Evolutionary conservation across 768 basidiomycete genomes (phyloP).

Genomic region (Psilocybe cyanescens): DNA sequence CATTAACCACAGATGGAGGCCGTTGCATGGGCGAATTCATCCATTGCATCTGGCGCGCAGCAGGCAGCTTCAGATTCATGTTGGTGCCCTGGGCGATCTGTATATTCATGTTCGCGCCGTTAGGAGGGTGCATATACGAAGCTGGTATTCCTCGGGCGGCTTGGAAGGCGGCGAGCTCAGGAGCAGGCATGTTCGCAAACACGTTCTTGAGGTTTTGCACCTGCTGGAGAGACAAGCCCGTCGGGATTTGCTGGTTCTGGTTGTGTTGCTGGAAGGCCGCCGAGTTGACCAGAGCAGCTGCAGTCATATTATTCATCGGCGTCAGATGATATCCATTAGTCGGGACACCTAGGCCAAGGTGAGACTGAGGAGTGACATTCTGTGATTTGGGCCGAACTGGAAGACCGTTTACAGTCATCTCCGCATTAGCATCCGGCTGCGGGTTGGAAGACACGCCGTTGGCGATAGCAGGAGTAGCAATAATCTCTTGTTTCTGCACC

Average conservation of each 20-base stretch:
- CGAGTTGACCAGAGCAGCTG: conserved; percentile 35
- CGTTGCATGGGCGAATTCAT: conserved; percentile 35
- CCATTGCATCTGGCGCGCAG: conserved; percentile 43
- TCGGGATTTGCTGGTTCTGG: conserved; percentile 36
- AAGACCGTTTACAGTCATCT: conserved; percentile 23
- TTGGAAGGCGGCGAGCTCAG: conserved; percentile 42
- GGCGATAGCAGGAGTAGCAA: conserved; percentile 29
- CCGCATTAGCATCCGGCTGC: conserved; percentile 26
- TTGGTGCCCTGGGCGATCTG: conserved; percentile 32
- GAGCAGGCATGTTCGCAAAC: conserved; percentile 45
- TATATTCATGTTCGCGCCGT: conserved; percentile 41
- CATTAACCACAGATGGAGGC: conserved; percentile 34
- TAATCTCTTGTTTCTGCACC: conserved; percentile 35
- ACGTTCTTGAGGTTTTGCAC: conserved; percentile 63
- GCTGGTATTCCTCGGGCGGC: conserved; percentile 36
- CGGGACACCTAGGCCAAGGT: conserved; percentile 30
- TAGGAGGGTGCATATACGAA: conserved; percentile 42
- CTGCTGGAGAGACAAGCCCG: conserved; percentile 54
- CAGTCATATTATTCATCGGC: conserved; percentile 36
- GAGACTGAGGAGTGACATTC: conserved; percentile 38
- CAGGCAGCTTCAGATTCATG: conserved; percentile 46
- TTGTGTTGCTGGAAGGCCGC: conserved; percentile 34
- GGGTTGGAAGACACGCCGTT: conserved; percentile 36
- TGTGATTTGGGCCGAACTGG: conserved; percentile 50
- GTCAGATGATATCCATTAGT: conserved; percentile 56